Conservation (phyloP, 2,329 filamentous ascomycete species). For the Septoria linicola region DNA sequence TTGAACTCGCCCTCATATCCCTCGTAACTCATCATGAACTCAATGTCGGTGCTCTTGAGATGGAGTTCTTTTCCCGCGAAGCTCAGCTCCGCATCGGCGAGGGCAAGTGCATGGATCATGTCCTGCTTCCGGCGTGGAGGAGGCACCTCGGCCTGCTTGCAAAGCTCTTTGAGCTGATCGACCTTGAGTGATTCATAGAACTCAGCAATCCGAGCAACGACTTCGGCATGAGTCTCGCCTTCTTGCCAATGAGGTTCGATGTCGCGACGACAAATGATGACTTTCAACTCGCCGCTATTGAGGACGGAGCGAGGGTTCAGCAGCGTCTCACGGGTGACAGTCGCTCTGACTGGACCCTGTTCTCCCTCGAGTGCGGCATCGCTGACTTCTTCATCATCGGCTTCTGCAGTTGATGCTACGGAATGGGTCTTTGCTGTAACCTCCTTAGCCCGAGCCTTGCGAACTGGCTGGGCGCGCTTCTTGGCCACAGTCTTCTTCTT, state of each 20-base stretch:
- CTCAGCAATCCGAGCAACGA: conserved; percentile 32
- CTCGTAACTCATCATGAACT: conserved; percentile 28
- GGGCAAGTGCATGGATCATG: conserved; percentile 30
- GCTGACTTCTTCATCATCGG: background rate
- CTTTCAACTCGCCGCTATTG: conserved; percentile 30
- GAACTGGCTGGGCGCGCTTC: conserved; percentile 9
- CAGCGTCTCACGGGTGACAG: conserved; percentile 28
- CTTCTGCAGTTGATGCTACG: background rate
- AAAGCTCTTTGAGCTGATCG: conserved; percentile 22
- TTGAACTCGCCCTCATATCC: conserved; percentile 17
- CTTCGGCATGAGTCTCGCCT: conserved; percentile 30
- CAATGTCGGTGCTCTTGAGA: conserved; percentile 20
- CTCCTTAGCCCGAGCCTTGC: conserved; percentile 3
- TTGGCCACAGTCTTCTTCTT: conserved; percentile 10
- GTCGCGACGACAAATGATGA: conserved; percentile 28
- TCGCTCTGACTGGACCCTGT: conserved; percentile 7
- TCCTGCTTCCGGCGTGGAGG: conserved; percentile 29
- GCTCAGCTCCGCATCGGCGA: conserved; percentile 30
- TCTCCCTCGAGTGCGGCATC: background rate
- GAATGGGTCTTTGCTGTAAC: background rate
- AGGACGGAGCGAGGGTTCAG: conserved; percentile 33
- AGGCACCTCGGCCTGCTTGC: conserved; percentile 18
- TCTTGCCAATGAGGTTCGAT: conserved; percentile 21
- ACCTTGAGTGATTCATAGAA: conserved; percentile 24
- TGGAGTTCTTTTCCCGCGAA: conserved; percentile 17